Evolutionary conservation across 371 early-diverging fungal genomes (phyloP), one percentile per base, ranked within the genome.

Genomic region (Mortierella sp.): DNA sequence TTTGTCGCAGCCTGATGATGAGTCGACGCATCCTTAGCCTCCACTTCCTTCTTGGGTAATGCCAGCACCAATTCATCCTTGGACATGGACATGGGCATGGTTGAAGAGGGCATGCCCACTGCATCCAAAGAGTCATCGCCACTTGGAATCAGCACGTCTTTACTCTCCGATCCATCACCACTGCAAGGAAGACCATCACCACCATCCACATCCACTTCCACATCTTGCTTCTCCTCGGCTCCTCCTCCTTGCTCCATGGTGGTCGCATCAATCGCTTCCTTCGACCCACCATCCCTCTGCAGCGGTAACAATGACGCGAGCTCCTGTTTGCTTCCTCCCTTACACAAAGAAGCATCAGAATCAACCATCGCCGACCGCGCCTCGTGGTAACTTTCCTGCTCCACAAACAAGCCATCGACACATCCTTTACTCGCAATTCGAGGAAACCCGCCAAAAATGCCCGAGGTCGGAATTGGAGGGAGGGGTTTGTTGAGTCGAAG

Each of bases 111-210:
- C 16, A 19, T 37, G 40, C 5, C 13, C 5, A 46, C 43, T n/a
- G n/a, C 43, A 40, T 16, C 34, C 61, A 61, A 61, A 4, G 19
- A 3, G 44, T 43, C 24, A 44, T 43, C 43, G 43, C 43, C 43
- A 40, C 43, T 44, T 24, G 9, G 13, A 26, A 44, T 70, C 48
- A 44, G 26, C 24, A 55, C 61, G 1, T 37, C 53, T 48, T 43
- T 75, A 54, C 43, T 64, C 54, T 79, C 73, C 69, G 76, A 76
- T n/a, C 53, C 54, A 82, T 79, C 76, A 74, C 51, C 73, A 71
- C 61, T 73, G 64, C 59, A 31, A 55, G 61, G 77, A 61, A 26
- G 50, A 64, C 77, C 71, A 50, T 82, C 69, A 72, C 46, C 64
- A 53, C 6, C 48, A 46, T 46, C 48, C 16, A 31, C 48, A 69